These are phyloP conservation scores for Epichloe glyceriae DNA, from an alignment of 2,329 filamentous ascomycete genomes.

Conservation along the genomic window DNA sequence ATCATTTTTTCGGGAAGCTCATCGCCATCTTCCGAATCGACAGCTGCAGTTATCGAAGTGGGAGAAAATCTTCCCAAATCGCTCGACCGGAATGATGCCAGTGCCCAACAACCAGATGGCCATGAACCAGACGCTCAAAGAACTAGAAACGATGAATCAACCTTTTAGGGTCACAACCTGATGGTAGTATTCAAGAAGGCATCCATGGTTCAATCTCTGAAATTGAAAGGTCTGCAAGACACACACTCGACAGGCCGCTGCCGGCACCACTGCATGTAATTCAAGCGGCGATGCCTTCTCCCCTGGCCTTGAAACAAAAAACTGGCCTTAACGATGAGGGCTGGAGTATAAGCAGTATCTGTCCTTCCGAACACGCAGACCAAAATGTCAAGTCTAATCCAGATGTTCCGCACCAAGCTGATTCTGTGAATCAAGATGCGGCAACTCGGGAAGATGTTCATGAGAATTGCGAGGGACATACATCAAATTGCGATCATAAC, in stretches of 20 bases:
- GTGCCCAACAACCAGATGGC: not conserved
- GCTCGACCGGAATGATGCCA: not conserved
- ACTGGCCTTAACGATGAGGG: not conserved
- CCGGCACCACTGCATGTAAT: not conserved
- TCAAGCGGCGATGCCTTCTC: not conserved
- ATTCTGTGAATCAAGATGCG: not conserved
- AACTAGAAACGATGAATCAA: not conserved
- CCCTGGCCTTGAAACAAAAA: not conserved
- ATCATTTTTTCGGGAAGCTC: too few species aligned
- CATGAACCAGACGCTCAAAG: not conserved
- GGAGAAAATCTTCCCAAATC: not conserved
- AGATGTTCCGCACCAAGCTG: not conserved
- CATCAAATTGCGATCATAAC: not conserved
- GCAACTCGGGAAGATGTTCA: not conserved
- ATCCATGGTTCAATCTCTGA: not conserved
- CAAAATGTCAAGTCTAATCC: not conserved
- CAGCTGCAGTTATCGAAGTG: not conserved
- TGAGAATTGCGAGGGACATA: not conserved
- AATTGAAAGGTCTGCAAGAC: not conserved
- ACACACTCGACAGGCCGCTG: not conserved
- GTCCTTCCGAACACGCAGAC: not conserved
- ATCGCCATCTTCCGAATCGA: not conserved
- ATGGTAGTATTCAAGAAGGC: not conserved
- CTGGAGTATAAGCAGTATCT: constrained; percentile 1
- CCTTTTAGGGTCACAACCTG: not conserved